Evolutionary conservation across 116 monocot species (phyloP).

Genomic region (Phalaenopsis hybrid): DNA sequence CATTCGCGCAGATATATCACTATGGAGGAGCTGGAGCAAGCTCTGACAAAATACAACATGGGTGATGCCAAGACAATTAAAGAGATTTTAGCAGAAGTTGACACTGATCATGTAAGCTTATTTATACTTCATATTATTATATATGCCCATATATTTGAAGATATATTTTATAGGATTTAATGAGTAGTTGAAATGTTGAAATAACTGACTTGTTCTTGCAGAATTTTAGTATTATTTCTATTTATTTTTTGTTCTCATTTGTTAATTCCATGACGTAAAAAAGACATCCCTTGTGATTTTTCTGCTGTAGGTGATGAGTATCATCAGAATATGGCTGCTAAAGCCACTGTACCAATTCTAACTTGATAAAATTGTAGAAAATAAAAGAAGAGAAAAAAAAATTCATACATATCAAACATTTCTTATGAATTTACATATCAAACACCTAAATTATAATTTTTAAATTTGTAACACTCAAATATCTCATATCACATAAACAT

Average conservation of each 20-base stretch:
- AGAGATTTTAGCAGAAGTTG: conserved; percentile 60
- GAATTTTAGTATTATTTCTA: too few relatives aligned
- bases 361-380: not conserved
- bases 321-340: too few relatives aligned
- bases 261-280: too few relatives aligned
- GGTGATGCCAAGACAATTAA: conserved; percentile 58
- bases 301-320: not conserved
- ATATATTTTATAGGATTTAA: not conserved
- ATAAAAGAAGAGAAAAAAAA: too few relatives aligned
- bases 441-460: too few relatives aligned
- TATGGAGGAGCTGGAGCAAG: conserved; percentile 53
- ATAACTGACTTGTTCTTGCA: not conserved
- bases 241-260: too few relatives aligned
- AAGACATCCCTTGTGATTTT: not conserved
- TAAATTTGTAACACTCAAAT: too few relatives aligned
- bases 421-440: too few relatives aligned
- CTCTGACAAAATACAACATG: conserved; percentile 51
- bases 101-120: conserved; percentile 44
- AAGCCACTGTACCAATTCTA: not conserved
- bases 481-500: too few relatives aligned
- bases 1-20: conserved; percentile 39
- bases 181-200: not conserved
- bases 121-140: not conserved
- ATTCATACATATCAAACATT: not conserved
- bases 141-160: too few relatives aligned